Evolutionary conservation across 257 asterid species (phyloP).

Genomic region (Datura wrightii): DNA sequence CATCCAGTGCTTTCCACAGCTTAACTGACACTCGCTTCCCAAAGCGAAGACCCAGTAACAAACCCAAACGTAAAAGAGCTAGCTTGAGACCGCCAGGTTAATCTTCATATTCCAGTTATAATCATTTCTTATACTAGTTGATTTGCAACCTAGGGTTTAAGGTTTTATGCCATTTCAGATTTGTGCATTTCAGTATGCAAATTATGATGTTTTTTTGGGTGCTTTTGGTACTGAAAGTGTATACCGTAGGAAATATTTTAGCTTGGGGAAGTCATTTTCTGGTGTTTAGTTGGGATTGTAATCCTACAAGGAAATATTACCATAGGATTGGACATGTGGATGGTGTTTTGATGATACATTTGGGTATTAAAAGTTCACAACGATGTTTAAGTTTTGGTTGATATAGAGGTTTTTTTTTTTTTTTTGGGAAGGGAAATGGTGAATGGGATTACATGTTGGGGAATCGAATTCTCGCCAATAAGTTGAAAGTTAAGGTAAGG

Average conservation of each 20-base stretch:
- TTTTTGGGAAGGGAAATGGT: no score
- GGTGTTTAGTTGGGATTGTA: background rate
- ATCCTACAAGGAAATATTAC: background rate
- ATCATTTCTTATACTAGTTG: background rate
- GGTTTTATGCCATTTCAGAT: background rate
- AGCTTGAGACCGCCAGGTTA: conserved; percentile 80
- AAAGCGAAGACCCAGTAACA: conserved; percentile 67
- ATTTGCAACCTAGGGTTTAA: background rate
- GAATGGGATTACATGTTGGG: no score
- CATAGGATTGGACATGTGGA: background rate
- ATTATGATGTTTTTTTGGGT: background rate
- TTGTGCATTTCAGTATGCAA: background rate
- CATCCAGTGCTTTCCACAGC: conserved; percentile 60
- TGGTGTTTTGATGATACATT: background rate
- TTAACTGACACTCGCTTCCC: conserved; percentile 81
- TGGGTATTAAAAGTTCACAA: background rate
- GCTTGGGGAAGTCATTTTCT: conserved; percentile 10
- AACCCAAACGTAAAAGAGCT: conserved; percentile 73
- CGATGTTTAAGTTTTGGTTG: background rate
- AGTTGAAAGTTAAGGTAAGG: no score
- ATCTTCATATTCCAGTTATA: background rate
- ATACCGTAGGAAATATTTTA: background rate
- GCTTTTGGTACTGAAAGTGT: background rate
- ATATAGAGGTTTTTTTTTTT: background rate
- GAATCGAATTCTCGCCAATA: no score